Base-by-base conservation (phyloP, 306 rosid species). In the Glycine tomentella region DNA sequence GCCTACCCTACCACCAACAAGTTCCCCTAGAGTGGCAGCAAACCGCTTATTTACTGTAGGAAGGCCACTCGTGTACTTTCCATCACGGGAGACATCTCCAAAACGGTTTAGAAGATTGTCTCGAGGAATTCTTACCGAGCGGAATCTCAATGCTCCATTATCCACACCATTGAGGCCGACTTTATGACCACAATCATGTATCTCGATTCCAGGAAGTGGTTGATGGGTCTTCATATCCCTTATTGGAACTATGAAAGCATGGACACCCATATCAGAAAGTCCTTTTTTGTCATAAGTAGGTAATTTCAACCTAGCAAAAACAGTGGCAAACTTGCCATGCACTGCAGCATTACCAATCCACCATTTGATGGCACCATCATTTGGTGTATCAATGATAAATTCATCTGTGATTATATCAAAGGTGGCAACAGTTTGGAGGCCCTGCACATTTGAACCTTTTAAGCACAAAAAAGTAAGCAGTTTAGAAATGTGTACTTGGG, bases 331-430 rank as follows among this genome's bases (percentile, higher is more conserved):
- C 85, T 95, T 95, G 59, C 99, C 99, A 61, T 95, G 99, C 83
- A 93, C 97, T 3, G 99, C 99, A 59, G 99, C 99, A 84, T 95
- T 95, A 16, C 99, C 99, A 77, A 95, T 95, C 99, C 99, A 95
- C 99, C 99, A 95, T 87, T 93, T 95, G 84, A 95, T 93, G 79
- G 99, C 98, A 74, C 99, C 99, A 78, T 95, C 97, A 78, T 90
- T 90, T 34, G 98, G 99, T 8, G 99, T 95, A 80, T 95, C 78
- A 61, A 95, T 87, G 76, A 93, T 64, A 79, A 95, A 95, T 76
- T 95, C 96, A 83, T 95, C 97, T 0, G 91, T 89, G 58, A 93
- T 72, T 44, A 89, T 92, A 89, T 95, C 99, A 79, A 95, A 93
- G 52, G 91, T 87, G 48, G 99, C 99, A 42, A 69, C 74, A 8